Evolutionary conservation across 2,329 filamentous ascomycete species (phyloP).

Genomic region (Ophidiomyces ophidiicola): DNA sequence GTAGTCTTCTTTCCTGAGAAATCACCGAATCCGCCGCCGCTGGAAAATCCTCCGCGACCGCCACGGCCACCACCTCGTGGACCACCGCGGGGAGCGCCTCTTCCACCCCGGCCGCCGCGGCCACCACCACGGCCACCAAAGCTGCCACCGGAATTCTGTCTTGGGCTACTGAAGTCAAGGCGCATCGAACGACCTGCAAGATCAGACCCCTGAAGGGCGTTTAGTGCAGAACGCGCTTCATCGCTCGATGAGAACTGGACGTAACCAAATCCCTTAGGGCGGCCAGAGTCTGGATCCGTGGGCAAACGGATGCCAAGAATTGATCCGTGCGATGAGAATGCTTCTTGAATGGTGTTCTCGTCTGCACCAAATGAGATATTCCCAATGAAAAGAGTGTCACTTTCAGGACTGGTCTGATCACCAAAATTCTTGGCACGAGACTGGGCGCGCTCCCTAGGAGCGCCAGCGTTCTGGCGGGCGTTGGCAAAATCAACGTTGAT

Average conservation of each 20-base stretch:
- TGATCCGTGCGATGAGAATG: slow-evolving; percentile 59
- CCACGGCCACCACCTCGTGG: slow-evolving; percentile 42
- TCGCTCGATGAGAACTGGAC: slow-evolving; percentile 71
- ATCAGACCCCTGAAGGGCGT: slow-evolving; percentile 57
- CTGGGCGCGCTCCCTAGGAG: slow-evolving; percentile 47
- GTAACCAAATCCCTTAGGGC: slow-evolving; percentile 87
- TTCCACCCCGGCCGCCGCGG: slow-evolving; percentile 40
- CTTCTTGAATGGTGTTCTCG: slow-evolving; percentile 60
- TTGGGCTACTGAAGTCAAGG: slow-evolving; percentile 67
- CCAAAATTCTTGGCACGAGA: slow-evolving; percentile 48
- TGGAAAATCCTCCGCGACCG: slow-evolving; percentile 37
- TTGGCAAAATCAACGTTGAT: slow-evolving; percentile 71
- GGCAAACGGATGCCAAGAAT: slow-evolving; percentile 75
- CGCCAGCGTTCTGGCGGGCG: slow-evolving; percentile 45
- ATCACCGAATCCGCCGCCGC: slow-evolving; percentile 47
- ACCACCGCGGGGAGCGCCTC: slow-evolving; percentile 42
- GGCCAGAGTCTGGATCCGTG: slow-evolving; percentile 71
- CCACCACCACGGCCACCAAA: slow-evolving; percentile 35
- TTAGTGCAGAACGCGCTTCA: slow-evolving; percentile 65
- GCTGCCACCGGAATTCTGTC: slow-evolving; percentile 43
- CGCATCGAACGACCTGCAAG: slow-evolving; percentile 63
- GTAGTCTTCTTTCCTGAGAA: slow-evolving; percentile 72
- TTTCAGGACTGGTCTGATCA: slow-evolving; percentile 65
- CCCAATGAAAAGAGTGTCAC: slow-evolving; percentile 80
- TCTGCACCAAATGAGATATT: slow-evolving; percentile 78